Conservation (phyloP, 1,284 basidiomycete genomes). For the Cystobasidium sp. region DNA sequence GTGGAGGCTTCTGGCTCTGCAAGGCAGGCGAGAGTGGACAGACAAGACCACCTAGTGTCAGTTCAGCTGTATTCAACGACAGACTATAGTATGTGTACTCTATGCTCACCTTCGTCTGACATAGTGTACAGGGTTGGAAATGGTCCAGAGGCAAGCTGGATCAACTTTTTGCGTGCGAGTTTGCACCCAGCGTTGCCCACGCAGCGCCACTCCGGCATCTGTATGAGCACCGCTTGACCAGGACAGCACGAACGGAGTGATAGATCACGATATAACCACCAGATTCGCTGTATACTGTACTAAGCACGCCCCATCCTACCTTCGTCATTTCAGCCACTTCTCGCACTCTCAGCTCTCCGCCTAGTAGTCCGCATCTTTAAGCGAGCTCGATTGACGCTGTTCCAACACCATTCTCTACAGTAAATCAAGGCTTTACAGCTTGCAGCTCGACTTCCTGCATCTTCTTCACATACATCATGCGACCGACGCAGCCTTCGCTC, state of each 20-base stretch:
- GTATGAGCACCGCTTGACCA: no score
- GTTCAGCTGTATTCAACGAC: neutral
- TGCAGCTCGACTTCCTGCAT: neutral
- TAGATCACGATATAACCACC: no score
- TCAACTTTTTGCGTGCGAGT: neutral
- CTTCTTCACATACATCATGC: slow-evolving; percentile 55
- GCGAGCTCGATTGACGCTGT: neutral
- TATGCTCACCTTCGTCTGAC: slow-evolving; percentile 42
- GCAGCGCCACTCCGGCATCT: neutral
- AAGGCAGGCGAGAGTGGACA: neutral
- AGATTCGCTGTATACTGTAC: neutral
- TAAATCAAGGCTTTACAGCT: neutral
- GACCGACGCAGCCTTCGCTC: slow-evolving; percentile 49
- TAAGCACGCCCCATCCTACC: no score
- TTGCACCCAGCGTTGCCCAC: neutral
- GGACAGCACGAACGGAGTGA: no score
- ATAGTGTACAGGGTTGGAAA: slow-evolving; percentile 9
- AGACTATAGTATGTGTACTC: neutral
- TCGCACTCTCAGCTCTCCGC: neutral
- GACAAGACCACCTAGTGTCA: neutral
- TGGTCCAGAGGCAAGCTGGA: neutral
- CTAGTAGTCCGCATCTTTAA: neutral
- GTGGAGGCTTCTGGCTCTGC: slow-evolving; percentile 31
- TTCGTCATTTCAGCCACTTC: neutral
- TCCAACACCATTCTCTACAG: neutral